Conservation (phyloP, 169 alveolate genomes). For the Plasmodium sp. region DNA sequence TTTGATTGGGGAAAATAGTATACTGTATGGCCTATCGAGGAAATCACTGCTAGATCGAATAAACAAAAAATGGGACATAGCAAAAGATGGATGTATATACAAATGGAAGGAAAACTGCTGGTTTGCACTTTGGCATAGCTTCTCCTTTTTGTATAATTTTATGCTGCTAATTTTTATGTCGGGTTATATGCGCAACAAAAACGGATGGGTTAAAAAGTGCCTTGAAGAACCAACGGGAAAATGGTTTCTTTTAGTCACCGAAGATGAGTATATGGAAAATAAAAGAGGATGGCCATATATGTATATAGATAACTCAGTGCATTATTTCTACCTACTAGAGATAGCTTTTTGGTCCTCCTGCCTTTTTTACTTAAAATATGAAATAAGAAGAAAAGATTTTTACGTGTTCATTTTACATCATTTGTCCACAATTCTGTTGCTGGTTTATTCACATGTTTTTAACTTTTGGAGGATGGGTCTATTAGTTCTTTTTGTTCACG, state of each 20-base stretch:
- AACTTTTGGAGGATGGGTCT: constrained; percentile 73
- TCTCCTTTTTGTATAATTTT: constrained; percentile 50
- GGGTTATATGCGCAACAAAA: constrained; percentile 35
- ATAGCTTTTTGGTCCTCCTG: constrained; percentile 67
- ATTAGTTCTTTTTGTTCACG: constrained; percentile 78
- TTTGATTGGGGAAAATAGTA: constrained; percentile 13
- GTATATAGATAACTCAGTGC: constrained; percentile 34
- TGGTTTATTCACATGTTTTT: constrained; percentile 29
- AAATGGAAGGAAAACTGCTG: constrained; percentile 75
- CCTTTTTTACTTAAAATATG: constrained; percentile 69
- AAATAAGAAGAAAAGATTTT: constrained; percentile 72
- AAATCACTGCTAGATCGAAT: constrained; percentile 24
- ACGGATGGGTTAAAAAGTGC: constrained; percentile 70
- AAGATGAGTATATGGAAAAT: constrained; percentile 68
- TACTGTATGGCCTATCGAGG: constrained; percentile 5
- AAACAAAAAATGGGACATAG: constrained; percentile 42
- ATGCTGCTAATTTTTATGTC: constrained; percentile 39
- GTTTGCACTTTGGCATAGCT: constrained; percentile 71
- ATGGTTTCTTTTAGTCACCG: constrained; percentile 73
- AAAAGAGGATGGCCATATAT: constrained; percentile 77
- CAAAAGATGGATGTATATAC: constrained; percentile 39
- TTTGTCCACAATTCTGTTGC: constrained; percentile 27
- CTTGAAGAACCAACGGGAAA: constrained; percentile 63
- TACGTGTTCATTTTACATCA: constrained; percentile 59
- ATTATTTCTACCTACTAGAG: constrained; percentile 53